Conservation (phyloP, 129 eudicot genomes). For the Escallonia herrerae region DNA sequence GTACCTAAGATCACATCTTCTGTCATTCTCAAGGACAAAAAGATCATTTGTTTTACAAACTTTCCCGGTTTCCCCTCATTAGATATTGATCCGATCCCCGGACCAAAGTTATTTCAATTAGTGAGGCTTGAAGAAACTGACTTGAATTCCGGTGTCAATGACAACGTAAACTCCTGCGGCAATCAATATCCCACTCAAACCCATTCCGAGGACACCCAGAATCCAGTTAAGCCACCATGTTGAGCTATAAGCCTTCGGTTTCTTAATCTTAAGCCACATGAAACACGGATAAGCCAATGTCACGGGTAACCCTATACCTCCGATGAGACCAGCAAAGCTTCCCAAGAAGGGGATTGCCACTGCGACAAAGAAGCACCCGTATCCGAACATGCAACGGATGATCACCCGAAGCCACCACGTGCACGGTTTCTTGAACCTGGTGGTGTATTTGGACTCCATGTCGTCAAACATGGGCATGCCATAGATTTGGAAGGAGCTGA, state of each 20-base stretch:
- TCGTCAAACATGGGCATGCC: constrained; percentile 72
- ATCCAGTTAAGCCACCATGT: constrained; percentile 61
- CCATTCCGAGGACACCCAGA: constrained; percentile 55
- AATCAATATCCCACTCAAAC: constrained; percentile 39
- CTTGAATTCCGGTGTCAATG: constrained; percentile 45
- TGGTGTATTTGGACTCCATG: constrained; percentile 48
- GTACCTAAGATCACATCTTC: too few species aligned
- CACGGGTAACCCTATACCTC: constrained; percentile 56
- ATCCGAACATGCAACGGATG: constrained; percentile 51
- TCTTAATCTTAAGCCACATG: constrained; percentile 65
- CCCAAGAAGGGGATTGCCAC: constrained; percentile 74
- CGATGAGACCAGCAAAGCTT: constrained; percentile 52
- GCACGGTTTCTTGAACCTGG: constrained; percentile 44
- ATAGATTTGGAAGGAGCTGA: constrained; percentile 64
- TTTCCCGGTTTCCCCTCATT: too few species aligned
- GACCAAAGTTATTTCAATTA: background rate
- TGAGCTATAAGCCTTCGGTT: constrained; percentile 40
- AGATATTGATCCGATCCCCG: too few species aligned
- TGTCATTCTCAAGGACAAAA: too few species aligned
- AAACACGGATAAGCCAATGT: constrained; percentile 78
- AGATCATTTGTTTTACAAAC: too few species aligned
- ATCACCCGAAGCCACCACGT: constrained; percentile 68
- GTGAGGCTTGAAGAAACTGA: constrained; percentile 54
- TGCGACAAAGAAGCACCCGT: constrained; percentile 40
- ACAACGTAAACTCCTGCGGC: constrained; percentile 59